Base-by-base conservation (phyloP, 1,284 basidiomycete species). In the Puccinia horiana region DNA sequence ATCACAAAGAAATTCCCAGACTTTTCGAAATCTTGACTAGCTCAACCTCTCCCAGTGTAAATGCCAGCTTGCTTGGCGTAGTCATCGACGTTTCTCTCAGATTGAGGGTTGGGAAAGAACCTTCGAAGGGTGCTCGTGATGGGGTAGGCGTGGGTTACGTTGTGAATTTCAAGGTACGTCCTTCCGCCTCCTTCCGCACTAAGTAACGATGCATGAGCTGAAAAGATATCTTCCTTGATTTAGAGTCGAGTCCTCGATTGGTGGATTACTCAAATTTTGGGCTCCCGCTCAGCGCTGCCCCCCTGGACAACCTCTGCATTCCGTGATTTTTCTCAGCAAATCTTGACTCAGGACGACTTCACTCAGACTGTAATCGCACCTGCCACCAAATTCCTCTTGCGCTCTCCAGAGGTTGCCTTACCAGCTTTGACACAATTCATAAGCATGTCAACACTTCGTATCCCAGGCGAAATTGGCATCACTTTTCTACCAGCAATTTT, bases 341-440 rank as follows among this genome's bases (percentile, higher is more conserved):
- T 88, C 72, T 85, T 93, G 9, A 88, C 88, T 0, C 85, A 88
- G 1, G 88, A 89, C 0, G 91, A 92, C 65, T 88, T 94, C 47
- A 86, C 86, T 1, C 85, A 87, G 18, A 85, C 86, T 0, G 87
- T 94, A 52, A 87, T 93, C 0, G 91, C 93, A 0, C 89, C 89
- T 0, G 90, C 92, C 81, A 93, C 94, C 85, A 94, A 93, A 84
- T 90, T 92, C 0, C 85, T 94, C 1, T 86, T 93, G 6, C 90
- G 92, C 49, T 92, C 92, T 3, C 92, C 93, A 0, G 93, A 94
- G 86, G 88, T 91, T 67, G 90, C 92, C 0, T 88, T 94, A 4
- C 87, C 87, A 84, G 61, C 88, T 85, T 44, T 67, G 18, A 49
- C 61, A 35, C 58, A 12, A 44, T 82, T 73, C 8, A 74, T 75